phyloP scores from a whole-genome alignment of 2,329 filamentous ascomycete genomes.

The Teratosphaeria nubilosa region DNA sequence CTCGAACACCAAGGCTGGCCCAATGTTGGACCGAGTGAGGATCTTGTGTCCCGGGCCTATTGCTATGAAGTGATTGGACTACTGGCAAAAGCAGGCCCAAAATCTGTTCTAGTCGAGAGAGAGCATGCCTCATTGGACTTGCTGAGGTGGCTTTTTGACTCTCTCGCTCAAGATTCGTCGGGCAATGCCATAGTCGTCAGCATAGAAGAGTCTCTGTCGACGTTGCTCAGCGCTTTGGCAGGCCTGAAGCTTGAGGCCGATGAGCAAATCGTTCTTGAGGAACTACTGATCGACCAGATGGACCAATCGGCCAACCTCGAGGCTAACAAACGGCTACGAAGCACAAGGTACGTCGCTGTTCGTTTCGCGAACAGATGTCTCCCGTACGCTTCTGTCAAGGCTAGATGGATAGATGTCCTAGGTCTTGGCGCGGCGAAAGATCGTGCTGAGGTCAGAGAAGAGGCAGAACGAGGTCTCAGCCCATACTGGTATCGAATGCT shows the following conservation, averaged over 20 bases:
- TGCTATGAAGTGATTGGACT: slow-evolving; percentile 89
- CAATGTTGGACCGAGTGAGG: slow-evolving; percentile 43
- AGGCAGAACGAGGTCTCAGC: slow-evolving; percentile 80
- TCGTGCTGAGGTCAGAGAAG: slow-evolving; percentile 75
- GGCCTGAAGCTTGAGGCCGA: slow-evolving; percentile 31
- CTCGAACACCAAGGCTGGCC: slow-evolving; percentile 81
- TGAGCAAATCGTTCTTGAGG: slow-evolving; percentile 36
- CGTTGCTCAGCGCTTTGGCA: slow-evolving; percentile 53
- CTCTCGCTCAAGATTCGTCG: slow-evolving; percentile 68
- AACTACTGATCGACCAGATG: slow-evolving; percentile 55
- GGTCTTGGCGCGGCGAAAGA: slow-evolving; percentile 61
- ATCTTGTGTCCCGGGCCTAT: slow-evolving; percentile 59
- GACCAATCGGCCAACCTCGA: slow-evolving; percentile 22
- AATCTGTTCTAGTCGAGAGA: slow-evolving; percentile 42
- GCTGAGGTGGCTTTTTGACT: slow-evolving; percentile 71
- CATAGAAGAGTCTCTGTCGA: slow-evolving; percentile 80
- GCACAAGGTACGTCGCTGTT: slow-evolving; percentile 69
- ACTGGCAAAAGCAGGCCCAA: slow-evolving; percentile 56
- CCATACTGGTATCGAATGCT: slow-evolving; percentile 60
- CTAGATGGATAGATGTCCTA: slow-evolving; percentile 79
- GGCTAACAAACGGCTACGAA: slow-evolving; percentile 38
- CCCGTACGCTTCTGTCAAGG: slow-evolving; percentile 65
- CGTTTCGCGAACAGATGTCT: slow-evolving; percentile 87
- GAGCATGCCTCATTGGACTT: slow-evolving; percentile 40
- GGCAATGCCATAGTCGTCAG: slow-evolving; percentile 67